phyloP scores from a whole-genome alignment of 163 green algal genomes.

The Scenedesmus sp. region DNA sequence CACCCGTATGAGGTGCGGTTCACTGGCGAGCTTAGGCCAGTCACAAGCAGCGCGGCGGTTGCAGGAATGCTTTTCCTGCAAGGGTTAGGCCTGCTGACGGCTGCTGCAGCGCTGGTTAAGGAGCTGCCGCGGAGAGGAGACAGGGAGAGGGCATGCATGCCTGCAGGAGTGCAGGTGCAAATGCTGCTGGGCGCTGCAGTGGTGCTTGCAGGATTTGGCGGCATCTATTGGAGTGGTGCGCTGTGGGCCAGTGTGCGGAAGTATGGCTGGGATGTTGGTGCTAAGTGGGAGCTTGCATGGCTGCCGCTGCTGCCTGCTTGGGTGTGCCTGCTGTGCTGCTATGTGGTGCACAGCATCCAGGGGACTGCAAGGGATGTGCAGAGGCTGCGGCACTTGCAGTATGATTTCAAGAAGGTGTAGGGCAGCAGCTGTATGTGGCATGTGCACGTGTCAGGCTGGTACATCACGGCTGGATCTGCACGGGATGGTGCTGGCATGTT shows the following conservation, averaged over 20 bases:
- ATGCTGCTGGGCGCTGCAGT: not conserved
- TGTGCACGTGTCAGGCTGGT: not conserved
- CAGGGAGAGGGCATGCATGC: constrained; percentile 15
- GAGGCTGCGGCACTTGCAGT: constrained; percentile 3
- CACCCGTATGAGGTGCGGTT: constrained; percentile 51
- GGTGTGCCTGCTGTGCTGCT: constrained; percentile 33
- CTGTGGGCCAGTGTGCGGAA: constrained; percentile 27
- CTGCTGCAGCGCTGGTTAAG: constrained; percentile 7
- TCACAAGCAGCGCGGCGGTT: not conserved
- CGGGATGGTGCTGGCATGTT: not conserved
- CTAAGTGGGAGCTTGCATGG: constrained; percentile 55
- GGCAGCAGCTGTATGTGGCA: not conserved
- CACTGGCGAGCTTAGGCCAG: constrained; percentile 54
- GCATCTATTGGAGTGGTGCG: constrained; percentile 40
- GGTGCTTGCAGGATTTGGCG: not conserved
- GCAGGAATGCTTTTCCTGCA: constrained; percentile 30
- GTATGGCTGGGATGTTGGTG: constrained; percentile 32
- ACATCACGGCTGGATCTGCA: no score
- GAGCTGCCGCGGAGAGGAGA: constrained; percentile 1
- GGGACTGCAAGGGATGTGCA: constrained; percentile 44
- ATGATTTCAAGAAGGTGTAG: constrained; percentile 49
- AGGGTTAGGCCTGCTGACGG: not conserved
- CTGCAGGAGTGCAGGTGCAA: not conserved
- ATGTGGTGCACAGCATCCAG: constrained; percentile 31
- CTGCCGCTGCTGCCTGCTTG: constrained; percentile 44